phyloP scores from a whole-genome alignment of 805 yeast species.

The Metschnikowia gruessii region DNA sequence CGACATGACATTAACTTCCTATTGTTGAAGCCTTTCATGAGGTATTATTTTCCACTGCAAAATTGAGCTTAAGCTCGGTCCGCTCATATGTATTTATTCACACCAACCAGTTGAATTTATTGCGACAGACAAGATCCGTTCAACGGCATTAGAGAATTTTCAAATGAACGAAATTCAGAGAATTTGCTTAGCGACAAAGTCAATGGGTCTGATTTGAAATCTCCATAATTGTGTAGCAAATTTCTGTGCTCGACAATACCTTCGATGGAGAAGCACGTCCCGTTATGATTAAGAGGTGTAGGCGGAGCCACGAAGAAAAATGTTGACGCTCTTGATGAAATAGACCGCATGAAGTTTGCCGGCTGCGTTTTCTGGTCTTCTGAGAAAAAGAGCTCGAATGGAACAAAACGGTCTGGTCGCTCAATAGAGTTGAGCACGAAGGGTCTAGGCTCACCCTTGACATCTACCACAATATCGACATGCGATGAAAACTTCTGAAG shows the following conservation, averaged over 20 bases:
- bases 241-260: neutral
- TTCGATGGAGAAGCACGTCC: slow-evolving; percentile 3
- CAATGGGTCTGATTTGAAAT: neutral
- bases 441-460: neutral
- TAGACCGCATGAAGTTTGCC: neutral
- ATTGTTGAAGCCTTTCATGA: too few species aligned
- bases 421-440: slow-evolving; percentile 1
- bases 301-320: slow-evolving; percentile 6
- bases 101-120: too few species aligned
- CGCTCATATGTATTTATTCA: too few species aligned
- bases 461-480: neutral
- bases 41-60: too few species aligned
- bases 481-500: neutral
- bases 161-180: neutral
- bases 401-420: neutral
- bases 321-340: neutral
- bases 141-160: too few species aligned
- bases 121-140: too few species aligned
- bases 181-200: slow-evolving; percentile 5
- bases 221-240: too few species aligned
- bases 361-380: neutral
- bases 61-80: too few species aligned
- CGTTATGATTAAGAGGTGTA: neutral
- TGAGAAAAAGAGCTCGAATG: slow-evolving; percentile 4
- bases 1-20: too few species aligned